phyloP scores from a whole-genome alignment of 345 rosid genomes.

The Corymbia maculata region DNA sequence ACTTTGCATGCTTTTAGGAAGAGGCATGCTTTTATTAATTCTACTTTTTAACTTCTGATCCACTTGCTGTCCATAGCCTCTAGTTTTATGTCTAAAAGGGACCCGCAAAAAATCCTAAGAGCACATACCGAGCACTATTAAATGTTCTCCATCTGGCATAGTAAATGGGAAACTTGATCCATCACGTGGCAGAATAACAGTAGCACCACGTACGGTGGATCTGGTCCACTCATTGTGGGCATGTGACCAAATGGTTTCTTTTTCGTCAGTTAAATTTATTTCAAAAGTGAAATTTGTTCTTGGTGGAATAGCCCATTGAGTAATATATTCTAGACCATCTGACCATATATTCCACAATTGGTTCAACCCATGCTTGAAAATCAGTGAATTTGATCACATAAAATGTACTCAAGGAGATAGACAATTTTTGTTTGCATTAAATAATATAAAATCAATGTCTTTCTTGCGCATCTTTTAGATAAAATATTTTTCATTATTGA shows the following conservation, averaged over 20 bases:
- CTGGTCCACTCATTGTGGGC: constrained; percentile 31
- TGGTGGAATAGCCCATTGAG: not conserved
- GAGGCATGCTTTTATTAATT: not conserved
- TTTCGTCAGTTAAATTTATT: not conserved
- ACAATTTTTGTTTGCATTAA: not conserved
- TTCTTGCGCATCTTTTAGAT: not conserved
- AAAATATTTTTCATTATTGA: not conserved
- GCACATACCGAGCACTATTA: not conserved
- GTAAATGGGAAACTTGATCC: constrained; percentile 7
- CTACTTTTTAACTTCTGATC: not conserved
- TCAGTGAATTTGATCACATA: not conserved
- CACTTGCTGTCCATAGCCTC: not conserved
- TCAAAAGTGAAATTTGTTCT: not conserved
- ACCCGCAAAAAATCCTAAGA: not conserved
- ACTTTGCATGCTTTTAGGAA: not conserved
- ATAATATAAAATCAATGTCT: not conserved
- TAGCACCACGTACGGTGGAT: constrained; percentile 24
- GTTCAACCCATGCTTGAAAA: not conserved
- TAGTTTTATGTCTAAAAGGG: not conserved
- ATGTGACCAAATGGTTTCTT: not conserved
- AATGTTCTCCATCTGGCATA: constrained; percentile 8
- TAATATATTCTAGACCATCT: not conserved
- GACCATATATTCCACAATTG: not conserved
- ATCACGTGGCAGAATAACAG: not conserved
- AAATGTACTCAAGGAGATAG: not conserved